phyloP scores from a whole-genome alignment of 495 filamentous ascomycete genomes.

The Penicillium parvum region DNA sequence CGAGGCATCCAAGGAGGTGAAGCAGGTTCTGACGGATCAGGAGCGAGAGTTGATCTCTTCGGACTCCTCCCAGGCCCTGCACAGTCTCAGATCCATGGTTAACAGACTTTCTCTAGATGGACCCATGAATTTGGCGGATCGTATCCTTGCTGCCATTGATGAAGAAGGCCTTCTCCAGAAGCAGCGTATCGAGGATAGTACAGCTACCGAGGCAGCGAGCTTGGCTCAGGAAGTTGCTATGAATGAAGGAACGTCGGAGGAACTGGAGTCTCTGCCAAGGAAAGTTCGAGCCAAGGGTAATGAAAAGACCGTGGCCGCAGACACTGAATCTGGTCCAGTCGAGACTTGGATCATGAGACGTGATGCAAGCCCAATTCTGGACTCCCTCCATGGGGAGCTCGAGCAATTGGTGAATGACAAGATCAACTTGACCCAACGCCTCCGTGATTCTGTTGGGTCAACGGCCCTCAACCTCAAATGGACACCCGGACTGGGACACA shows the following conservation, averaged over 20 bases:
- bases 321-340: slow-evolving; percentile 33
- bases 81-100: slow-evolving; percentile 50
- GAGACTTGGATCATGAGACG: slow-evolving; percentile 84
- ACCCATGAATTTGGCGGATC: slow-evolving; percentile 61
- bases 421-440: slow-evolving; percentile 48
- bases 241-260: slow-evolving; percentile 51
- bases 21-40: slow-evolving; percentile 37
- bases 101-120: slow-evolving; percentile 63
- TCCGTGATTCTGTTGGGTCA: slow-evolving; percentile 55
- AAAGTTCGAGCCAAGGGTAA: slow-evolving; percentile 36
- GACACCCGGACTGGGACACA: slow-evolving; percentile 78
- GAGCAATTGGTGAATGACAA: slow-evolving; percentile 56
- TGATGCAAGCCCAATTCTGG: slow-evolving; percentile 61
- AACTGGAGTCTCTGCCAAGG: slow-evolving; percentile 41
- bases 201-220: slow-evolving; percentile 61
- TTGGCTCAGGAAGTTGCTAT: slow-evolving; percentile 64
- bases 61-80: slow-evolving; percentile 15
- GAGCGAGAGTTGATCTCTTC: slow-evolving; percentile 1
- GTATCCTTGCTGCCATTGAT: slow-evolving; percentile 77
- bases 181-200: slow-evolving; percentile 68
- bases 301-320: slow-evolving; percentile 21
- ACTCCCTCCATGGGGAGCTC: slow-evolving; percentile 61
- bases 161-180: slow-evolving; percentile 83
- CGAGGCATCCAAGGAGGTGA: slow-evolving; percentile 67
- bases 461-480: slow-evolving; percentile 70